phyloP scores from a whole-genome alignment of 306 rosid species.

The Pterocarpus macrocarpus region DNA sequence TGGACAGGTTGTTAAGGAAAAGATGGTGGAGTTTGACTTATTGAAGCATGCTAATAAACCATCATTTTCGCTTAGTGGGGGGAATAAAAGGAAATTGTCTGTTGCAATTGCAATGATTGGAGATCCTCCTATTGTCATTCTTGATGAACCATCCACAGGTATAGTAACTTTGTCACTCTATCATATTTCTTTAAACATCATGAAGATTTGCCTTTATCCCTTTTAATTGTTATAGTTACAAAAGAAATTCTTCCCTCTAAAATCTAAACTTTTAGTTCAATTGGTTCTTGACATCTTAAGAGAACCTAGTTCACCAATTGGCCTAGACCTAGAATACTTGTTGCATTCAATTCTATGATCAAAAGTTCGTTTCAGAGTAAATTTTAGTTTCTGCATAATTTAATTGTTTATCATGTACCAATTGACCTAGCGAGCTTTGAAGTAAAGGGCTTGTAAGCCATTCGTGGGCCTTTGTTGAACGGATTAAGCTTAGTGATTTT shows the following conservation, averaged over 20 bases:
- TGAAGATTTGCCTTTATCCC: constrained; percentile 33
- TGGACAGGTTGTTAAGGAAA: constrained; percentile 91
- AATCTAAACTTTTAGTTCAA: constrained; percentile 22
- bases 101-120: constrained; percentile 98
- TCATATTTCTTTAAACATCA: constrained; percentile 30
- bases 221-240: constrained; percentile 17
- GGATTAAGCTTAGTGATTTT: constrained; percentile 10
- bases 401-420: constrained; percentile 17
- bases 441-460: constrained; percentile 24
- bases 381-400: constrained; percentile 25
- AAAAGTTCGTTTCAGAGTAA: constrained; percentile 20
- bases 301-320: constrained; percentile 40
- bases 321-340: constrained; percentile 18
- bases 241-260: background rate
- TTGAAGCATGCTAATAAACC: constrained; percentile 89
- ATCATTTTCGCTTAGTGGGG: constrained; percentile 91
- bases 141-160: constrained; percentile 99
- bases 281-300: constrained; percentile 35
- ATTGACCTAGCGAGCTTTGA: constrained; percentile 26
- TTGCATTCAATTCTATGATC: constrained; percentile 35
- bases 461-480: constrained; percentile 9
- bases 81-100: constrained; percentile 95
- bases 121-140: constrained; percentile 97
- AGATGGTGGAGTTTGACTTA: constrained; percentile 90
- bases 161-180: constrained; percentile 15